A percentile compares a stretch with the other conserved stretches of the same genome.
Evolutionary conservation across 345 rosid genomes (phyloP).

Genomic region (Melaleuca alternifolia): DNA sequence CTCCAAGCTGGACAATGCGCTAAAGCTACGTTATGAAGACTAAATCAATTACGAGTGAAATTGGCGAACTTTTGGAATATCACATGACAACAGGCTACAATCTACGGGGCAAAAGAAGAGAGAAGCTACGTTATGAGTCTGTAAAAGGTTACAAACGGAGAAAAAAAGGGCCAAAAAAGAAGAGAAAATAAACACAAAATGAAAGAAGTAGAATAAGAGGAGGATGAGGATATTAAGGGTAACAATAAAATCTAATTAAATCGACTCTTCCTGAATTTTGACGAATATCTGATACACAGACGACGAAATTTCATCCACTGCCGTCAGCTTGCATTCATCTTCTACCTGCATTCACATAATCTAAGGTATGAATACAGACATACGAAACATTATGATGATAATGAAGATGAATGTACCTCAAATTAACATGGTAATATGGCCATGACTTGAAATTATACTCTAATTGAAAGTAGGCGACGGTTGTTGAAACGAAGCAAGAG

Average conservation of each 20-base stretch:
- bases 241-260: background rate
- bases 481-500: background rate
- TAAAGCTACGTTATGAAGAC: background rate
- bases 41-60: background rate
- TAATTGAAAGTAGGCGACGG: background rate
- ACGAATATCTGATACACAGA: slow-evolving; percentile 54
- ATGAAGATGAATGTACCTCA: background rate
- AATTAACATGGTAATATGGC: background rate
- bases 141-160: background rate
- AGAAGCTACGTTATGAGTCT: background rate
- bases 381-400: background rate
- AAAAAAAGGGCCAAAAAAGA: background rate
- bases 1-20: background rate
- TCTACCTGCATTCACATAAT: slow-evolving; percentile 50
- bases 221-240: background rate
- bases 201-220: background rate
- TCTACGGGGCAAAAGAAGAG: background rate
- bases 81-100: background rate
- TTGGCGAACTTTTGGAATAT: background rate
- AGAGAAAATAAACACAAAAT: background rate
- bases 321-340: slow-evolving; percentile 64
- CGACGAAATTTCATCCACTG: slow-evolving; percentile 72
- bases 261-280: slow-evolving; percentile 47
- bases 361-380: background rate
- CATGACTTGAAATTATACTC: background rate